Percentiles rank a stretch among this genome's conserved stretches.
These are phyloP conservation scores for Peronosclerospora sorghi DNA, from an alignment of 352 stramenopile genomes.

Conservation along the genomic window DNA sequence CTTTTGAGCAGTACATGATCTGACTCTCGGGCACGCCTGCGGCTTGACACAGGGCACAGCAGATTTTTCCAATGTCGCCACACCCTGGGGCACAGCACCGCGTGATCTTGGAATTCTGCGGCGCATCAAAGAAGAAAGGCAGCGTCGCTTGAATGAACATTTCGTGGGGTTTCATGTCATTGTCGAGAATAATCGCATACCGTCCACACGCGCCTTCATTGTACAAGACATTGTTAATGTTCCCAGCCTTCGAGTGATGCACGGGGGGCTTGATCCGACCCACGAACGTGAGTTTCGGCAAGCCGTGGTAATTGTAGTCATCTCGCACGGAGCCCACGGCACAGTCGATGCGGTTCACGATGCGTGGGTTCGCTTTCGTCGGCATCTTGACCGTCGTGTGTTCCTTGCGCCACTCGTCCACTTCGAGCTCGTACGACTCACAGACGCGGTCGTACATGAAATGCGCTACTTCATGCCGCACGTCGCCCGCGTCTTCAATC, in stretches of 20 bases:
- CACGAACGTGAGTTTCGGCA: conserved; percentile 67
- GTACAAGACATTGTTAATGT: conserved; percentile 84
- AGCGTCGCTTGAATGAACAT: conserved; percentile 69
- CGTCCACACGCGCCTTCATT: conserved; percentile 78
- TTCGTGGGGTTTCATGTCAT: conserved; percentile 73
- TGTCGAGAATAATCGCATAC: conserved; percentile 76
- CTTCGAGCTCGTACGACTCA: conserved; percentile 73
- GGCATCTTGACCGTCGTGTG: conserved; percentile 73
- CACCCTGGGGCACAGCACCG: conserved; percentile 68
- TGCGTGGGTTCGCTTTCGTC: conserved; percentile 40
- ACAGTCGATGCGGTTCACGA: conserved; percentile 62
- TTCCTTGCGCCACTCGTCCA: conserved; percentile 76
- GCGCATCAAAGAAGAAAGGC: conserved; percentile 77
- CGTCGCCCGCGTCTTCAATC: conserved; percentile 63
- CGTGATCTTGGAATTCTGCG: conserved; percentile 56
- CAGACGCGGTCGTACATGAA: conserved; percentile 82
- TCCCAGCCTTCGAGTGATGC: conserved; percentile 81
- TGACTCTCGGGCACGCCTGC: conserved; percentile 67
- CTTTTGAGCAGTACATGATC: conserved; percentile 82
- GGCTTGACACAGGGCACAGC: conserved; percentile 75
- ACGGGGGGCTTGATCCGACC: conserved; percentile 69
- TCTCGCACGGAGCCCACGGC: conserved; percentile 68
- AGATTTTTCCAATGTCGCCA: conserved; percentile 69
- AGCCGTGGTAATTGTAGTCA: conserved; percentile 67
- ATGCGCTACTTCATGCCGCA: conserved; percentile 70